Conservation (phyloP, 2,329 filamentous ascomycete genomes). For the Fulvia fulva region DNA sequence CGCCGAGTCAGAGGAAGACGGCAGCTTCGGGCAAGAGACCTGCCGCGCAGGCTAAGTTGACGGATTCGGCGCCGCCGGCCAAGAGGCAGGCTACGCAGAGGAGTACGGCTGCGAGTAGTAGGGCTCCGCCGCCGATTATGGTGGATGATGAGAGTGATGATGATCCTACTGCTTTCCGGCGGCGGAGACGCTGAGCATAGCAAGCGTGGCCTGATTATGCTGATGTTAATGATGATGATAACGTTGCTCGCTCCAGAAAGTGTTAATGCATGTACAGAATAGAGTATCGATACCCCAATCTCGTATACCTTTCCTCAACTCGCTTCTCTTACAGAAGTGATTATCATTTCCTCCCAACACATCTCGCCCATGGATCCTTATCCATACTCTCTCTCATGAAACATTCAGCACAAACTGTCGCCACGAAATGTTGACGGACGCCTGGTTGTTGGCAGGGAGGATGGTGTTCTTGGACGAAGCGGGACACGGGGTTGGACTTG, state of each 20-base stretch:
- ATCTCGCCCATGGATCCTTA: not conserved
- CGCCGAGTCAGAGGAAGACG: slow-evolving; percentile 20
- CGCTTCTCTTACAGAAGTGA: too few species aligned
- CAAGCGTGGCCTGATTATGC: not conserved
- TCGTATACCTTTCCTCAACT: too few species aligned
- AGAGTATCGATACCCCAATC: not conserved
- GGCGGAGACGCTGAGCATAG: slow-evolving; percentile 34
- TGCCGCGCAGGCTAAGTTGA: slow-evolving; percentile 18
- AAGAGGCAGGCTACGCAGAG: slow-evolving; percentile 27
- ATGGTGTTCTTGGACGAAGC: not conserved
- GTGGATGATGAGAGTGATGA: slow-evolving; percentile 52
- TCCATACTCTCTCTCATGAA: not conserved
- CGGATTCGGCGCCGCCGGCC: slow-evolving; percentile 15
- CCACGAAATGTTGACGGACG: not conserved
- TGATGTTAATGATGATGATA: not conserved
- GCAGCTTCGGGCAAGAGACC: slow-evolving; percentile 27
- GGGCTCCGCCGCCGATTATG: slow-evolving; percentile 24
- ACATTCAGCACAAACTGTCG: not conserved
- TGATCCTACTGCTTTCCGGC: slow-evolving; percentile 53
- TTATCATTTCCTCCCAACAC: not conserved
- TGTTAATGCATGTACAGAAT: not conserved
- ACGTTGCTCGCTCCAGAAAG: not conserved
- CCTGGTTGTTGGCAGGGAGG: not conserved
- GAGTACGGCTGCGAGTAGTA: slow-evolving; percentile 9
- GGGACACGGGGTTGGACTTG: too few species aligned